Evolutionary conservation across 169 alveolate genomes (phyloP).

Genomic region (Babesia sp.): DNA sequence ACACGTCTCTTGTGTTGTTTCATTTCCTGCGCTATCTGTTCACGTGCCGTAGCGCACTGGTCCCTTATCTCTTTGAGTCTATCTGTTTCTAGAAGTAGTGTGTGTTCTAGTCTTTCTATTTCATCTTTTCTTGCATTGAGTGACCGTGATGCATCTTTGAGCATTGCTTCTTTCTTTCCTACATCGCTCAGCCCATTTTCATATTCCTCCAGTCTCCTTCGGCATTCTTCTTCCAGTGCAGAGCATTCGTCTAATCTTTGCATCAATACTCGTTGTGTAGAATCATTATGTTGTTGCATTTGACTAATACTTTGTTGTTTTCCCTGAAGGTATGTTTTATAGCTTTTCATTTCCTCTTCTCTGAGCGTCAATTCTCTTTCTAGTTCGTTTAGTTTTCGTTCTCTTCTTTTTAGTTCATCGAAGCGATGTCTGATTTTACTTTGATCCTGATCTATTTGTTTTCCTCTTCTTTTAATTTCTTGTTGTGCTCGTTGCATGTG

Average conservation of each 20-base stretch:
- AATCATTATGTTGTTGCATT: constrained; percentile 45
- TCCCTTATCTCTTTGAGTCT: constrained; percentile 36
- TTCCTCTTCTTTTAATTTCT: constrained; percentile 28
- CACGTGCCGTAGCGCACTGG: constrained; percentile 42
- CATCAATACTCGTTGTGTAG: constrained; percentile 30
- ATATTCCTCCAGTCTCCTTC: constrained; percentile 50
- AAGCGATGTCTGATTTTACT: constrained; percentile 6
- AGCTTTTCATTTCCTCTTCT: constrained; percentile 55
- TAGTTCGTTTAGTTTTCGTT: constrained; percentile 20
- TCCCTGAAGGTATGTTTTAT: constrained; percentile 59
- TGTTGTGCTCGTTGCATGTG: constrained; percentile 45
- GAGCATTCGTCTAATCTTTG: constrained; percentile 50
- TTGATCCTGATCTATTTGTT: constrained; percentile 42
- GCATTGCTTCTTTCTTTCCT: constrained; percentile 40
- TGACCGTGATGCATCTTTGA: constrained; percentile 47
- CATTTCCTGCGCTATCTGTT: constrained; percentile 42
- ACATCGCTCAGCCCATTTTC: constrained; percentile 41
- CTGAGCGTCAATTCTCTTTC: constrained; percentile 21
- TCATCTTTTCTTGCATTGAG: constrained; percentile 54
- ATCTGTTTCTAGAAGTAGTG: constrained; percentile 42
- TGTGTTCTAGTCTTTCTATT: constrained; percentile 49
- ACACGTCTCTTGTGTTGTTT: constrained; percentile 37
- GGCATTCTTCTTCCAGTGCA: constrained; percentile 51
- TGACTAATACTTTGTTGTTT: constrained; percentile 52
- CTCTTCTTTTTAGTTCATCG: constrained; percentile 36